Conservation (phyloP, 1,284 basidiomycete species). For the Ganoderma resinaceum region DNA sequence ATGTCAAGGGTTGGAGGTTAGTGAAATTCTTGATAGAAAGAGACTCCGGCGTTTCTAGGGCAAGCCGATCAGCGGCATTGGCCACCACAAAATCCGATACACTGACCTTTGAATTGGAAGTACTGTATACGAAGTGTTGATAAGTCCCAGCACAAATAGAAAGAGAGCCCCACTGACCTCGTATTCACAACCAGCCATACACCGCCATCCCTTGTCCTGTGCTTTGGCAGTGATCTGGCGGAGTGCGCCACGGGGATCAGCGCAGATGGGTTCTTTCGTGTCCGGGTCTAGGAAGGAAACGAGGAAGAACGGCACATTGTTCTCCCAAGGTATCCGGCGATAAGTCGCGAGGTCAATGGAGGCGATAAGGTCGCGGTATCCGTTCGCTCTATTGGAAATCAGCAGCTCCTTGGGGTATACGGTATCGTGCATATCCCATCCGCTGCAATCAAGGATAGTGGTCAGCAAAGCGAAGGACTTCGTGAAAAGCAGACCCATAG, state of each 20-base stretch:
- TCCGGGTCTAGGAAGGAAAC: conserved; percentile 90
- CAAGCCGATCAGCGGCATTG: background rate
- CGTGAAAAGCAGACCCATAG: conserved; percentile 9
- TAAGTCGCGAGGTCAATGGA: conserved; percentile 85
- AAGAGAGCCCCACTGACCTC: conserved; percentile 61
- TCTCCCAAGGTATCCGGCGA: conserved; percentile 92
- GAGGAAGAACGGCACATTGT: conserved; percentile 92
- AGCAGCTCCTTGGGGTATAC: conserved; percentile 86
- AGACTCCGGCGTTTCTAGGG: conserved; percentile 78
- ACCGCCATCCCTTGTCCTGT: conserved; percentile 58
- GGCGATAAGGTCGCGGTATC: conserved; percentile 90
- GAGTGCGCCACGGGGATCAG: conserved; percentile 88
- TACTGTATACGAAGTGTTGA: conserved; percentile 59
- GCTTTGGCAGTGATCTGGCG: conserved; percentile 63
- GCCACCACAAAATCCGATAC: background rate
- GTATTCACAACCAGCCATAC: conserved; percentile 88
- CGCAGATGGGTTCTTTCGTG: conserved; percentile 76
- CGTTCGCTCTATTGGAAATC: conserved; percentile 91
- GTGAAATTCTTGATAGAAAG: conserved; percentile 82
- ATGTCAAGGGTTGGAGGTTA: conserved; percentile 81
- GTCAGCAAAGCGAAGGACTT: background rate
- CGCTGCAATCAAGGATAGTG: conserved; percentile 49
- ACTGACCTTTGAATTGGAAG: conserved; percentile 89
- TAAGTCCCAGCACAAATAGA: background rate
- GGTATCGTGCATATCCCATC: conserved; percentile 89